These are phyloP conservation scores for Naganishia sp. DNA, from an alignment of 1,284 basidiomycete genomes.

Conservation along the genomic window DNA sequence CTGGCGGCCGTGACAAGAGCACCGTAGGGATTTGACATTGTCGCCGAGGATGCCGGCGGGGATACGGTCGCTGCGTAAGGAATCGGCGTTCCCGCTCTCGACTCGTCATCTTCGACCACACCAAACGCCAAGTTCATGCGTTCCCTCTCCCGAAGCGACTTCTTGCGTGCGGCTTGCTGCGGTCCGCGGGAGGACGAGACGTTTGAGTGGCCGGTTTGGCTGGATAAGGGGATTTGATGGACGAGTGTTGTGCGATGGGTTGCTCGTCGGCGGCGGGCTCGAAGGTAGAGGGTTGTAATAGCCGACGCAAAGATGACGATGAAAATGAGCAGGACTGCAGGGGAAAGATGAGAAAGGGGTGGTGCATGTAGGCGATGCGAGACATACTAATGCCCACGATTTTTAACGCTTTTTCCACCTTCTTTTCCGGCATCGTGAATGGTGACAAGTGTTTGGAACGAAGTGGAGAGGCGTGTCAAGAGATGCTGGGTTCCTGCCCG, in stretches of 20 bases:
- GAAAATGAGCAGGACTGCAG: conserved; percentile 12
- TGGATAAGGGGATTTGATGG: conserved; percentile 8
- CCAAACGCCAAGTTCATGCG: conserved; percentile 21
- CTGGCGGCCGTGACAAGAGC: background rate
- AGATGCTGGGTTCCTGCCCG: no score
- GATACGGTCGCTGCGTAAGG: background rate
- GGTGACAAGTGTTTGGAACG: background rate
- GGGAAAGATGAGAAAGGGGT: background rate
- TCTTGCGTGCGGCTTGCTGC: conserved; percentile 7
- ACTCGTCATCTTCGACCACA: conserved; percentile 18
- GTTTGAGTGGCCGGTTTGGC: background rate
- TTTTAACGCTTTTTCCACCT: conserved; percentile 9
- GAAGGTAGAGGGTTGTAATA: conserved; percentile 5
- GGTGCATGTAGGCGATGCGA: background rate
- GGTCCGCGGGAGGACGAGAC: background rate
- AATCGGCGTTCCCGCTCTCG: background rate
- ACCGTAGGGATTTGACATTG: background rate
- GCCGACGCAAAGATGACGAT: conserved; percentile 19
- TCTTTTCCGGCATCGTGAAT: conserved; percentile 15
- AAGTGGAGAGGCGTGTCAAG: no score
- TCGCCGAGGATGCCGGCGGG: background rate
- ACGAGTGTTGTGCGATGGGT: conserved; percentile 5
- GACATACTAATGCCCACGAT: conserved; percentile 21
- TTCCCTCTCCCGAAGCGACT: conserved; percentile 15
- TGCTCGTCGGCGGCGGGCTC: conserved; percentile 10